These are phyloP conservation scores for Epichloe aotearoae DNA, from an alignment of 2,329 filamentous ascomycete species.

Conservation along the genomic window DNA sequence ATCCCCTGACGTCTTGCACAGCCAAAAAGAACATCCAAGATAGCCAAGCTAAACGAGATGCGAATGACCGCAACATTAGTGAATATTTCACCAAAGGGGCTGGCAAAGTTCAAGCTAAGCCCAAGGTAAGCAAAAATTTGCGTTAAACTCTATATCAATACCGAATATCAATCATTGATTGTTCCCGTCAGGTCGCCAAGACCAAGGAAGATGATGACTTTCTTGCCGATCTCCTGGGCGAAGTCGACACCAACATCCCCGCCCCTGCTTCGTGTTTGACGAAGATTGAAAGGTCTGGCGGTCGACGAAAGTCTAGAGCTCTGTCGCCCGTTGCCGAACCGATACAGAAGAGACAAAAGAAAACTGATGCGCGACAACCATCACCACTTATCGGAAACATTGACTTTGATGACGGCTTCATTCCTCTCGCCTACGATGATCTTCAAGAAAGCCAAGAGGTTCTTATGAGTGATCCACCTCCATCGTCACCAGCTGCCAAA, in stretches of 20 bases:
- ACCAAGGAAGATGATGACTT: constrained; percentile 86
- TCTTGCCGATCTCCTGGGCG: constrained; percentile 68
- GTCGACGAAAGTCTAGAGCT: constrained; percentile 65
- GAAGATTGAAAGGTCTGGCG: constrained; percentile 56
- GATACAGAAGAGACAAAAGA: constrained; percentile 42
- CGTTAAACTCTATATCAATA: neutral
- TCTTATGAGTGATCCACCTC: constrained; percentile 75
- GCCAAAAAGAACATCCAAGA: constrained; percentile 82
- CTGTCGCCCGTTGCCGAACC: constrained; percentile 58
- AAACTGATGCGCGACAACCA: constrained; percentile 33
- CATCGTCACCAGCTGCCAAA: constrained; percentile 76
- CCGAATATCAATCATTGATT: constrained; percentile 2
- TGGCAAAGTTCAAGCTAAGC: constrained; percentile 53
- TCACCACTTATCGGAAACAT: constrained; percentile 26
- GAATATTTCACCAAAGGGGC: constrained; percentile 84
- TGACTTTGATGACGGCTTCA: constrained; percentile 45
- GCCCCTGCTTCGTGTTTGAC: constrained; percentile 40
- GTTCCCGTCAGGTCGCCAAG: constrained; percentile 45
- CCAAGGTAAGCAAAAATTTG: constrained; percentile 48
- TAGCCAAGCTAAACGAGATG: constrained; percentile 71
- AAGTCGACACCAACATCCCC: constrained; percentile 67
- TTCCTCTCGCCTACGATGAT: constrained; percentile 55
- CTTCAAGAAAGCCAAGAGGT: constrained; percentile 31
- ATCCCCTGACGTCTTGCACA: constrained; percentile 19
- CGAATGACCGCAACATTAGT: constrained; percentile 81